These are phyloP conservation scores for Globisporangium cederbergense DNA, from an alignment of 352 stramenopile species.

Conservation along the genomic window DNA sequence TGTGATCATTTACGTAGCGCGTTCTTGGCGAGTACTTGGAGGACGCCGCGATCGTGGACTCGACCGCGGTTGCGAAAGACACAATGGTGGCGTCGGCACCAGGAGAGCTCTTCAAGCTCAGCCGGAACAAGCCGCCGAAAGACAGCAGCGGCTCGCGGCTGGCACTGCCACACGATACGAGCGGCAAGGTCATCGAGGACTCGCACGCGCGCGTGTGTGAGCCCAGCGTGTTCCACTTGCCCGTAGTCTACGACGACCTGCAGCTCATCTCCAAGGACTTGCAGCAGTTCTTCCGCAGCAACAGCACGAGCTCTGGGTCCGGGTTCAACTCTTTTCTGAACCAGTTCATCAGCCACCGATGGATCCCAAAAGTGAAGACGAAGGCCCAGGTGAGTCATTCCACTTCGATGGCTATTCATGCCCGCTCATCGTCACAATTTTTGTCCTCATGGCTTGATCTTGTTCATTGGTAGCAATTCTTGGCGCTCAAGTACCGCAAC, in stretches of 20 bases:
- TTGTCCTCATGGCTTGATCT: background rate
- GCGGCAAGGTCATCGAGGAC: constrained; percentile 22
- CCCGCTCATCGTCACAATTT: background rate
- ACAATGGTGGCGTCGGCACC: constrained; percentile 12
- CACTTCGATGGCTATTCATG: background rate
- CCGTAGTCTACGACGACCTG: constrained; percentile 70
- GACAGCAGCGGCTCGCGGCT: constrained; percentile 24
- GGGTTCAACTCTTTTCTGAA: constrained; percentile 55
- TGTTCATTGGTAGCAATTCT: constrained; percentile 33
- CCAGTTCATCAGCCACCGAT: constrained; percentile 66
- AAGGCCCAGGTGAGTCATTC: constrained; percentile 40
- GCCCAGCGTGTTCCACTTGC: constrained; percentile 71
- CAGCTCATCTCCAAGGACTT: constrained; percentile 58
- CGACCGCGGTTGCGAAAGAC: constrained; percentile 20
- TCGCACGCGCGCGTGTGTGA: constrained; percentile 51
- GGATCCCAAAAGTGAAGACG: constrained; percentile 70
- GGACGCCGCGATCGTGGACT: constrained; percentile 24
- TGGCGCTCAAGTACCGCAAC: constrained; percentile 53
- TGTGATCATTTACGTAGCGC: constrained; percentile 20
- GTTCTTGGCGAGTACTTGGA: constrained; percentile 72
- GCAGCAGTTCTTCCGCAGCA: constrained; percentile 38
- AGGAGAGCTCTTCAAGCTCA: constrained; percentile 56
- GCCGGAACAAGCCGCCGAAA: constrained; percentile 46
- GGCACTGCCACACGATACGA: constrained; percentile 22
- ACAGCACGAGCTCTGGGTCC: constrained; percentile 22